Conservation (phyloP, 331 rosid species). For the Malus hybrid region DNA sequence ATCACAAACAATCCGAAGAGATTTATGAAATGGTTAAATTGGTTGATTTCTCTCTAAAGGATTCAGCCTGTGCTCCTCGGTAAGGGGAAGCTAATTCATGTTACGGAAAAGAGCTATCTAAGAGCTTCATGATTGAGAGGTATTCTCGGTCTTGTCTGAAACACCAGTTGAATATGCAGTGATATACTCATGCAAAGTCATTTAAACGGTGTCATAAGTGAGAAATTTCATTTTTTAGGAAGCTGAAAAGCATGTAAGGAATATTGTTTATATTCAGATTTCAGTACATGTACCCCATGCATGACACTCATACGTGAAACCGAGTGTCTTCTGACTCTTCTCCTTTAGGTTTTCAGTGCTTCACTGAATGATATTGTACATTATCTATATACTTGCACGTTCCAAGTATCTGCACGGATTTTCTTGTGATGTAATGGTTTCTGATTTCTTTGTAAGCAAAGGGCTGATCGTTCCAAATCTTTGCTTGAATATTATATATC, state of each 20-base stretch:
- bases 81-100: slow-evolving; percentile 16
- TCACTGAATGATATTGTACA: background rate
- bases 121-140: background rate
- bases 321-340: background rate
- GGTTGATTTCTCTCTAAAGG: slow-evolving; percentile 42
- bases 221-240: background rate
- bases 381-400: background rate
- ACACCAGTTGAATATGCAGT: background rate
- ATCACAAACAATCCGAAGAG: slow-evolving; percentile 44
- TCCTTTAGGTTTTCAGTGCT: background rate
- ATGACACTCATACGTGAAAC: background rate
- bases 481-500: background rate
- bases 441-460: background rate
- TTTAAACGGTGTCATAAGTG: background rate
- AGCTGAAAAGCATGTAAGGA: background rate
- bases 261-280: background rate
- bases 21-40: slow-evolving; percentile 39
- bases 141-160: background rate
- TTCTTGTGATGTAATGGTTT: background rate
- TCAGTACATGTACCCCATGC: background rate
- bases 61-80: slow-evolving; percentile 45
- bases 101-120: background rate
- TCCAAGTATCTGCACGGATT: background rate
- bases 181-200: background rate
- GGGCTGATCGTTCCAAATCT: background rate